Evolutionary conservation across 176 grass and related monocot species (phyloP).

Genomic region (Cocos nucifera): DNA sequence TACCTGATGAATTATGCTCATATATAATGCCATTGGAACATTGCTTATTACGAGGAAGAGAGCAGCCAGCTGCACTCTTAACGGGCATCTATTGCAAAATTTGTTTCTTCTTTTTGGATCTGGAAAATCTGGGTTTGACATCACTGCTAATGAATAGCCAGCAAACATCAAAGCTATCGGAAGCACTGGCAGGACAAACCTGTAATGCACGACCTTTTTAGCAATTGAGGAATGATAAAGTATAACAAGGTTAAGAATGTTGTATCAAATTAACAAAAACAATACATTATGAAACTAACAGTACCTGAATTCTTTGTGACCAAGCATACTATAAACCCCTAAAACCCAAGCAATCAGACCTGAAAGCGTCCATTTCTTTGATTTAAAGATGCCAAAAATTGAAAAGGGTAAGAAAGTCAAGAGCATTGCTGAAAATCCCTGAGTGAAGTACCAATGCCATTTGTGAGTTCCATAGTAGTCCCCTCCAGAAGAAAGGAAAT

Average conservation of each 20-base stretch:
- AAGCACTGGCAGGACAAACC: constrained; percentile 93
- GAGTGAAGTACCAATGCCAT: constrained; percentile 90
- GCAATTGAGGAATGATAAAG: background rate
- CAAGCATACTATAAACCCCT: constrained; percentile 81
- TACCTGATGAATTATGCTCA: constrained; percentile 82
- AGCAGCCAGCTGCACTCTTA: constrained; percentile 43
- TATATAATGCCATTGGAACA: constrained; percentile 86
- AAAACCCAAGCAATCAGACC: constrained; percentile 78
- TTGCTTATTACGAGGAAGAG: constrained; percentile 70
- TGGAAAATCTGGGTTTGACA: constrained; percentile 18
- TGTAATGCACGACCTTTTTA: constrained; percentile 12
- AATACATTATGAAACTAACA: too few species aligned
- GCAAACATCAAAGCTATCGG: constrained; percentile 84
- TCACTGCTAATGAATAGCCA: constrained; percentile 55
- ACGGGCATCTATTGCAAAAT: constrained; percentile 13
- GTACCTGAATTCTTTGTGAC: constrained; percentile 98
- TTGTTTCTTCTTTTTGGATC: constrained; percentile 19
- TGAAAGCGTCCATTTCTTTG: constrained; percentile 64
- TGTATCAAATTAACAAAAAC: too few species aligned
- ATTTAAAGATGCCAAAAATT: constrained; percentile 47
- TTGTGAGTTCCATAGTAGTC: constrained; percentile 86
- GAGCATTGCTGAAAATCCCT: constrained; percentile 89
- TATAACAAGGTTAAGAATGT: constrained; percentile 14
- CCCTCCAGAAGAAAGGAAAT: constrained; percentile 87
- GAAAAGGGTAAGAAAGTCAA: constrained; percentile 77